phyloP scores from a whole-genome alignment of 2,329 filamentous ascomycete genomes.

The Talaromyces sp. region DNA sequence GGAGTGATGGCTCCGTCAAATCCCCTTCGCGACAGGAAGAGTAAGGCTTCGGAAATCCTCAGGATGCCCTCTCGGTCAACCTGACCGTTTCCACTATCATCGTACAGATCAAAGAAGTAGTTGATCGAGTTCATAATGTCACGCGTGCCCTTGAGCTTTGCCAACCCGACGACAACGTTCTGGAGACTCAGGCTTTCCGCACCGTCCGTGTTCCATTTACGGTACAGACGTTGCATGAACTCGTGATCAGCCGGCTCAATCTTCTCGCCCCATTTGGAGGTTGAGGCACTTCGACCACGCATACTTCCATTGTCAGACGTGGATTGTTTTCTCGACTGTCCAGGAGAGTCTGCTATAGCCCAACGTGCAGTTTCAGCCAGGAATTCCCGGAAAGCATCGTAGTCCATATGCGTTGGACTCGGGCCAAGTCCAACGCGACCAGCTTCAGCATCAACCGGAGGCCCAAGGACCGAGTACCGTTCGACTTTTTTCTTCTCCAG shows the following conservation, averaged over 20 bases:
- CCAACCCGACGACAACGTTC: slow-evolving; percentile 85
- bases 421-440: slow-evolving; percentile 83
- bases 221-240: slow-evolving; percentile 83
- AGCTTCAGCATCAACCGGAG: slow-evolving; percentile 62
- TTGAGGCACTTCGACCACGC: slow-evolving; percentile 44
- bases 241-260: slow-evolving; percentile 85
- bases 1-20: slow-evolving; percentile 69
- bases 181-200: slow-evolving; percentile 77
- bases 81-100: slow-evolving; percentile 83
- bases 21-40: slow-evolving; percentile 87
- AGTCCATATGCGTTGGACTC: slow-evolving; percentile 93
- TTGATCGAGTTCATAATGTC: slow-evolving; percentile 98
- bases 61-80: slow-evolving; percentile 95
- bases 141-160: slow-evolving; percentile 82
- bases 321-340: slow-evolving; percentile 49
- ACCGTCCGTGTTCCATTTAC: slow-evolving; percentile 77
- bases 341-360: slow-evolving; percentile 83
- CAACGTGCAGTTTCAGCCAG: slow-evolving; percentile 84
- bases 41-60: slow-evolving; percentile 84
- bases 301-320: slow-evolving; percentile 47
- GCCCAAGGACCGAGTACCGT: slow-evolving; percentile 37
- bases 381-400: slow-evolving; percentile 92
- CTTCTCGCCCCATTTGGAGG: slow-evolving; percentile 52
- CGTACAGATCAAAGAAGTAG: slow-evolving; percentile 97
- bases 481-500: slow-evolving; percentile 56